Evolutionary conservation across 31 red algal genomes (phyloP), one percentile per base, ranked within the genome.

Genomic region (Odonthalia washingtoniensis): DNA sequence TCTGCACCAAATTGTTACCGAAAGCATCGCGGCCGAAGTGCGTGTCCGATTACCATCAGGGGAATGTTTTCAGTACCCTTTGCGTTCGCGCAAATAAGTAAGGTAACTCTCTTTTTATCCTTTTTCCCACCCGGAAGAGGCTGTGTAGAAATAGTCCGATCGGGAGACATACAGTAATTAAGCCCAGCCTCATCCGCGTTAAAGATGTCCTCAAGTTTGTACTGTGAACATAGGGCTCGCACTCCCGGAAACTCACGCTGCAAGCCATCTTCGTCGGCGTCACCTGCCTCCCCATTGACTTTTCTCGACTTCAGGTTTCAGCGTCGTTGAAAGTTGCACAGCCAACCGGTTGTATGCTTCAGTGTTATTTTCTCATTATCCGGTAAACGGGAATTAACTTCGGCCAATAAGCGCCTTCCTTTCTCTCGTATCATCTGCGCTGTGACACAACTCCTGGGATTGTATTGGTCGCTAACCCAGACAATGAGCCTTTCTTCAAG

Each of bases 141-240:
- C 33, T 46, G 9, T 46, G 46, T 16, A 12, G 0, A 14, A 46
- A 77, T 39, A 17, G 74, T 77, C 17, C 39, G n/a, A 39, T 46
- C 74, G 12, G 74, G 74, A 41, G 0, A 36, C 40, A 46, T 39
- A 0, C 17, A 17, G 37, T 53, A 77, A 46, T 34, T 17, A 14
- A 77, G 46, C 16, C 74, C 74, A 16, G 35, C 16, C 37, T 77
- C 74, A 46, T 77, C 74, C 12, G 74, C 74, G 41, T 77, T 77
- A 28, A 9, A 70, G 6, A 37, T 70, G 28, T 70, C 28, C 14
- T 6, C 34, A 37, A 27, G 28, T 9, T 9, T 27, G 28, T 21
- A 70, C 66, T 28, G n/a, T 27, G 6, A 12, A 37, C n/a, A 34
- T 9, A 70, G 16, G 46, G 26, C 0, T 18, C 35, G 36, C 26